Base-by-base conservation (phyloP, 1,284 basidiomycete species). In the Austroboletus sp. region DNA sequence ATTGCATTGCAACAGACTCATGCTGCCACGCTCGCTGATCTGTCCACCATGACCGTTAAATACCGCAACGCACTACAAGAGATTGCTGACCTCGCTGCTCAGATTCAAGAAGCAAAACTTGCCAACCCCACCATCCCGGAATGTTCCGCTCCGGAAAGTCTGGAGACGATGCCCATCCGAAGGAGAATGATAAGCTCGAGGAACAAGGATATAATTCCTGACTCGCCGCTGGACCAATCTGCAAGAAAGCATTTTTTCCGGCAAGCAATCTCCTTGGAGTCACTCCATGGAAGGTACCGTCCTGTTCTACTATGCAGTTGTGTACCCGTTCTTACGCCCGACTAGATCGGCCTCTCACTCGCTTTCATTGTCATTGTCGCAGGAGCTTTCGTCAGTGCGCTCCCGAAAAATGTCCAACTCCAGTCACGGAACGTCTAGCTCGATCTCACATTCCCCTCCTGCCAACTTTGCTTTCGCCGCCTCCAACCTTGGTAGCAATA, bases 301-400 rank as follows among this genome's bases (percentile, higher is more conserved):
- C 34, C 21, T 40, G 35, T 55, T 39, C 34, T 12, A 36, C 37
- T 25, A 25, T 8, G 31, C 12, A 53, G 35, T 38, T 35, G 12
- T 15, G 9, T 21, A 13, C 4, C 15, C 6, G 17, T 46, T n/a
- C 50, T 60, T 37, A 49, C 29, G 13, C 36, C 46, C 21, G 48
- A 49, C 41, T 58, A 83, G 83, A 76, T 87, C 87, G 78, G 79
- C 81, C 55, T 88, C 85, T 72, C 85, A 86, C 71, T 89, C 88
- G 63, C 80, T 85, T 57, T 85, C 87, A 62, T 79, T 83, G 72
- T 93, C 91, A 73, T 82, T 93, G 57, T 93, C 91, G 71, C 91
- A 93, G 89, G 90, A 95, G 79, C 81, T 93, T 54, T 93, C 85
- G 56, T 92, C 82, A 72, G 88, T 75, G 74, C 85, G 82, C 62